A percentile compares a stretch with the other conserved stretches of the same genome.
phyloP scores from a whole-genome alignment of 2,329 filamentous ascomycete genomes.

The Penicillium janthinellum region DNA sequence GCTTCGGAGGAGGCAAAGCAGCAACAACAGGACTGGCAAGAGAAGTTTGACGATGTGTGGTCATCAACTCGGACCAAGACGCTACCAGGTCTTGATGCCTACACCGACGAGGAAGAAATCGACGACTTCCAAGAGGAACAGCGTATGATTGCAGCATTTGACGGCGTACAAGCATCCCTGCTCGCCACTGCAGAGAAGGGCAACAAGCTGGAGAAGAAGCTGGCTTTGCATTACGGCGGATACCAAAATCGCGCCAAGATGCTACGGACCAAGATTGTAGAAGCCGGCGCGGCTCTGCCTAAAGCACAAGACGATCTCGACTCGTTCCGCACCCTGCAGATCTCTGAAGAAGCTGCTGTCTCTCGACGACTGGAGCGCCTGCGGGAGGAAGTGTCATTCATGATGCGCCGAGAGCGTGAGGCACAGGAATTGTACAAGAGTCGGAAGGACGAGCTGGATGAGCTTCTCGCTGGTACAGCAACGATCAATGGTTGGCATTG shows the following conservation, averaged over 20 bases:
- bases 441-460: slow-evolving; percentile 75
- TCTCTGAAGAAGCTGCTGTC: slow-evolving; percentile 78
- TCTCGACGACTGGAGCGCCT: slow-evolving; percentile 70
- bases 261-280: slow-evolving; percentile 75
- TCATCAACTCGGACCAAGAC: slow-evolving; percentile 50
- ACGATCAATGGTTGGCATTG: slow-evolving; percentile 45
- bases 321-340: slow-evolving; percentile 72
- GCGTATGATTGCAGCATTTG: slow-evolving; percentile 70
- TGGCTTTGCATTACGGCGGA: slow-evolving; percentile 82
- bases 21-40: slow-evolving; percentile 52
- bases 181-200: slow-evolving; percentile 74
- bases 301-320: slow-evolving; percentile 72
- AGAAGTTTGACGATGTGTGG: slow-evolving; percentile 56
- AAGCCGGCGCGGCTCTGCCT: slow-evolving; percentile 72
- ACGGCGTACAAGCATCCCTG: slow-evolving; percentile 73
- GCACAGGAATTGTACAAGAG: slow-evolving; percentile 82
- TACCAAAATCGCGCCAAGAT: slow-evolving; percentile 85
- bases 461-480: slow-evolving; percentile 47
- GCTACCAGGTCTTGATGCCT: slow-evolving; percentile 78
- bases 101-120: slow-evolving; percentile 74
- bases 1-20: slow-evolving; percentile 53
- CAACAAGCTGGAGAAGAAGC: slow-evolving; percentile 90
- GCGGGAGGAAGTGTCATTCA: slow-evolving; percentile 78
- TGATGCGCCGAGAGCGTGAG: slow-evolving; percentile 81
- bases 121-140: slow-evolving; percentile 59